A percentile compares a stretch with the other conserved stretches of the same genome.
Evolutionary conservation across 306 rosid species (phyloP).

Genomic region (Vicia sativa): DNA sequence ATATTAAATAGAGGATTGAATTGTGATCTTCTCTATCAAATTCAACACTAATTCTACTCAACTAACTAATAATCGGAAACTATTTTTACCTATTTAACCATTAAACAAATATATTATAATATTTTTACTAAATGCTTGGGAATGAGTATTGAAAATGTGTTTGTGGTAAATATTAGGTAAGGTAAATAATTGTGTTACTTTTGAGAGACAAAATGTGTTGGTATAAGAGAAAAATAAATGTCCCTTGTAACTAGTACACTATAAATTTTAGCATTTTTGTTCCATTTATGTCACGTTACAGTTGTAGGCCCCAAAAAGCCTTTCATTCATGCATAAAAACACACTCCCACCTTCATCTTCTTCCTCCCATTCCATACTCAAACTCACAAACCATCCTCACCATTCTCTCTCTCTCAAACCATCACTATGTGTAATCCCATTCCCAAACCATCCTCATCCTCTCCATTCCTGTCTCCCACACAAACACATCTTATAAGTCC

Average conservation of each 20-base stretch:
- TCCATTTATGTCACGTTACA: conserved; percentile 55
- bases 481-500: conserved; percentile 55
- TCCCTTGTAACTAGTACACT: conserved; percentile 22
- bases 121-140: too few relatives aligned
- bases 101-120: too few relatives aligned
- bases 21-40: too few relatives aligned
- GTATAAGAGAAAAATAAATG: neutral
- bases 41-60: too few relatives aligned
- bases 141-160: too few relatives aligned
- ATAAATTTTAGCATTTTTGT: conserved; percentile 26
- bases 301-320: conserved; percentile 43
- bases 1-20: too few relatives aligned
- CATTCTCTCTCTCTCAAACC: conserved; percentile 7
- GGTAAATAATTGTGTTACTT: too few relatives aligned
- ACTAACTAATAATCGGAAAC: too few relatives aligned
- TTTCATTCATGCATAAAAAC: conserved; percentile 56
- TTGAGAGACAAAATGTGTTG: neutral
- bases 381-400: conserved; percentile 1
- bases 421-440: conserved; percentile 13
- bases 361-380: conserved; percentile 43
- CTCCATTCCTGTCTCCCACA: conserved; percentile 54
- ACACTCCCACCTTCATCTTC: conserved; percentile 47
- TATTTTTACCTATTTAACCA: too few relatives aligned
- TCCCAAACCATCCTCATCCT: conserved; percentile 39
- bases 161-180: too few relatives aligned